Base-by-base conservation (phyloP, 805 yeast genomes). In the Candida insectalens region DNA sequence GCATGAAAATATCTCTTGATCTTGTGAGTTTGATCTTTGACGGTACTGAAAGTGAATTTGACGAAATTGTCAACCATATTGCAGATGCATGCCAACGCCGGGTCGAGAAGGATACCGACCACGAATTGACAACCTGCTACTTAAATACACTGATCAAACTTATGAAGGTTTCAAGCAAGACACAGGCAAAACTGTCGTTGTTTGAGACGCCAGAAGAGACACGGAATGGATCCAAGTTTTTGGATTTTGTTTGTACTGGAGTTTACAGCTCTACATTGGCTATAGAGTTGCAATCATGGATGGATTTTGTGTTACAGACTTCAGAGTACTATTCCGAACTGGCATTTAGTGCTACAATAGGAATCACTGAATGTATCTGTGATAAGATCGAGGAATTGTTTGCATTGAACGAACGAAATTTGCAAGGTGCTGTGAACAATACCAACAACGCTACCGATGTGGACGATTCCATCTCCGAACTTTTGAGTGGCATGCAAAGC, bases 401-500 rank as follows among this genome's bases (percentile, higher is more conserved):
- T 17, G 22, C 25, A 4, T 21, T 36, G 4, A 44, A 44, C 21
- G 44, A 42, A 16, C 25, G 20, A 2, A 30, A 36, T 21, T 33
- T 38, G 23, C 33, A 31, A 2, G 32, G 44, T 35, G 27, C 34
- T 36, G 26, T 34, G 47, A 23, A 45, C 46, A 32, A 26, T 31
- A 31, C 29, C 36, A 25, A 26, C 30, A 25, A 37, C 42, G 23
- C 27, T 7, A 21, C 38, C 27, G 49, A 45, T 12, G 30, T 44
- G 8, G 56, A 64, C 48, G 57, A 69, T 38, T 55, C 74, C 22
- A 53, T 73, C 40, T 49, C 71, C 32, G 50, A 67, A 30, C 53
- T 66, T 31, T 56, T 68, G 30, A 56, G 67, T 10, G 88, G 89
- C 0, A 49, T 84, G 17, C 88, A 84, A 46, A 80, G 76, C 33